Conservation (phyloP, 176 grass and related monocot species). For the Pharus latifolius region DNA sequence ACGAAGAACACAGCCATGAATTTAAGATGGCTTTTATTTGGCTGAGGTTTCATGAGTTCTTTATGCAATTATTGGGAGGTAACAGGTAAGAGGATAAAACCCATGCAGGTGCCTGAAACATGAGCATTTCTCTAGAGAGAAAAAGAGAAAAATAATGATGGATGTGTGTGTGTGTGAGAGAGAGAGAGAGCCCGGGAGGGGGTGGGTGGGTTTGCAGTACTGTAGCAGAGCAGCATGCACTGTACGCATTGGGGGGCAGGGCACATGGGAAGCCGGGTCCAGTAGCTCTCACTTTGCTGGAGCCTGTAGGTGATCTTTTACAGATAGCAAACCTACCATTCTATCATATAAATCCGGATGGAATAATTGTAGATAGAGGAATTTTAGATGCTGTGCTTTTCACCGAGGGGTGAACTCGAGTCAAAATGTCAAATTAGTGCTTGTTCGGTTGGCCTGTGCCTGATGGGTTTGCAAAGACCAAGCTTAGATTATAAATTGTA, state of each 20-base stretch:
- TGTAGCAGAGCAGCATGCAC: slow-evolving; percentile 14
- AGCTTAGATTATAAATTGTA: no score
- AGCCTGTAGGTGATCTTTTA: slow-evolving; percentile 35
- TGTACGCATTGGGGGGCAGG: slow-evolving; percentile 5
- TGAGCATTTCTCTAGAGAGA: not conserved
- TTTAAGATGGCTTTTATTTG: not conserved
- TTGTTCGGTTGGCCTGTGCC: no score
- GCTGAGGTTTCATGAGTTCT: not conserved
- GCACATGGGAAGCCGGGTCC: slow-evolving; percentile 39
- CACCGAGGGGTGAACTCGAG: no score
- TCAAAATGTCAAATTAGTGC: no score
- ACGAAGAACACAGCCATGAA: not conserved
- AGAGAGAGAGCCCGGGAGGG: no score
- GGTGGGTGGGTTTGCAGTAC: slow-evolving; percentile 17
- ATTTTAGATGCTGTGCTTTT: no score
- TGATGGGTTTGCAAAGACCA: no score
- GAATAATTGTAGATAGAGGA: no score
- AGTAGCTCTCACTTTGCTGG: slow-evolving; percentile 36
- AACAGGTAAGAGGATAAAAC: no score
- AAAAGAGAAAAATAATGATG: no score
- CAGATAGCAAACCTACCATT: not conserved
- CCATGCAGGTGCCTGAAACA: slow-evolving; percentile 11
- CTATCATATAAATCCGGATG: not conserved
- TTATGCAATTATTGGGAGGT: slow-evolving; percentile 8
- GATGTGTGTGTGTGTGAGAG: no score